Percentiles rank a stretch among this genome's conserved stretches.
These are phyloP conservation scores for Dillenia turbinata DNA, from an alignment of 164 flowering plant genomes.

Conservation along the genomic window DNA sequence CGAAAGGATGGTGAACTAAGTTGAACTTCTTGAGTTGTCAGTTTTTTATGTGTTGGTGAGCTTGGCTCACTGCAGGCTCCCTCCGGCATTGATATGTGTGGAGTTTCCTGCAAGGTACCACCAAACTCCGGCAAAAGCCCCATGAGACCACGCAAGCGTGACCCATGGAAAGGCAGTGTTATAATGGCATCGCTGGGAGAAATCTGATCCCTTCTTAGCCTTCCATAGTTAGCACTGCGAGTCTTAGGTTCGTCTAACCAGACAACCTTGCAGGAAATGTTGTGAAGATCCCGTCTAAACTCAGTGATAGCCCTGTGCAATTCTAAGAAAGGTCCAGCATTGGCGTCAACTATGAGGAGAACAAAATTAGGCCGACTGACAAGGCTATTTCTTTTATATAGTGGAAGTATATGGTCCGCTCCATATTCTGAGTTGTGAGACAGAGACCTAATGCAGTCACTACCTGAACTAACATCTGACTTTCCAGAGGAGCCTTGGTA, in stretches of 20 bases:
- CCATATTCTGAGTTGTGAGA: too few species aligned
- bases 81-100: too few species aligned
- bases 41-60: too few species aligned
- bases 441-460: too few species aligned
- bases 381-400: too few species aligned
- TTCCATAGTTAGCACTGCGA: background rate
- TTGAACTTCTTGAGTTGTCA: too few species aligned
- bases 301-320: too few species aligned
- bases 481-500: conserved; percentile 19
- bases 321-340: too few species aligned
- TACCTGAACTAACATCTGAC: conserved; percentile 12
- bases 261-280: conserved; percentile 23
- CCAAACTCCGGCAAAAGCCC: conserved; percentile 23
- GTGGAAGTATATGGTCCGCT: too few species aligned
- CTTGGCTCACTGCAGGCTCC: background rate
- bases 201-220: background rate
- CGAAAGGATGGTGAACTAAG: background rate
- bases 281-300: too few species aligned
- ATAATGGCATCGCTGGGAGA: conserved; percentile 19
- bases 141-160: conserved; percentile 19
- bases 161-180: conserved; percentile 40
- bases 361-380: too few species aligned
- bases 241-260: conserved; percentile 26
- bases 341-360: too few species aligned
- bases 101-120: background rate